Conservation (phyloP, 306 rosid genomes). For the Acacia acuminata region DNA sequence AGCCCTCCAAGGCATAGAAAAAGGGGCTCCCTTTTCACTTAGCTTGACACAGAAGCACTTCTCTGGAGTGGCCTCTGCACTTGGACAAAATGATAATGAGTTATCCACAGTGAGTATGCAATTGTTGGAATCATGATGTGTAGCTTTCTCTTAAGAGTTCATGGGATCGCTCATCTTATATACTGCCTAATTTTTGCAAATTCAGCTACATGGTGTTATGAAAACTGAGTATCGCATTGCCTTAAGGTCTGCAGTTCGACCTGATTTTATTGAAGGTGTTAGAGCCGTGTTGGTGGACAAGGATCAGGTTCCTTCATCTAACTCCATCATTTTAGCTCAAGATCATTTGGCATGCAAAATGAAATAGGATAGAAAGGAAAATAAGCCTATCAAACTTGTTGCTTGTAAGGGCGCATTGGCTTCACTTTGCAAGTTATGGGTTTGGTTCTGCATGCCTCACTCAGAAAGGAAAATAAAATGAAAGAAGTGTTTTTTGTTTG, state of each 20-base stretch:
- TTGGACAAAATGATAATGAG: conserved; percentile 49
- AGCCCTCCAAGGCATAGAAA: conserved; percentile 88
- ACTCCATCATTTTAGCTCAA: neutral
- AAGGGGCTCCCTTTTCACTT: conserved; percentile 97
- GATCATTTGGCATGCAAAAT: neutral
- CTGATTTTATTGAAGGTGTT: conserved; percentile 94
- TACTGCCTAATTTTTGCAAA: conserved; percentile 21
- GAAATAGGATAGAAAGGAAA: neutral
- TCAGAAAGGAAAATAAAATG: neutral
- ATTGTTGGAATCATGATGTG: neutral
- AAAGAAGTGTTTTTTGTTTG: neutral
- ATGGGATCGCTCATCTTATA: neutral
- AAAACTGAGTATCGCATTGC: conserved; percentile 91
- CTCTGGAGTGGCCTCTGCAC: conserved; percentile 76
- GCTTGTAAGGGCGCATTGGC: neutral
- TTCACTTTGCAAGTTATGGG: neutral
- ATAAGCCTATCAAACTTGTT: neutral
- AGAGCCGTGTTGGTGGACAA: conserved; percentile 94
- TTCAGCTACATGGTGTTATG: conserved; percentile 84
- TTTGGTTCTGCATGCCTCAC: neutral
- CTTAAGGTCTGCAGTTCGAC: conserved; percentile 73
- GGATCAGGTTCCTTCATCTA: conserved; percentile 76
- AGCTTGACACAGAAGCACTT: conserved; percentile 75
- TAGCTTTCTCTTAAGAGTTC: neutral
- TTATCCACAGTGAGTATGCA: conserved; percentile 69